Evolutionary conservation across 75 land plant genomes (phyloP), one percentile per base, ranked within the genome.

Genomic region (Picea sitchensis): DNA sequence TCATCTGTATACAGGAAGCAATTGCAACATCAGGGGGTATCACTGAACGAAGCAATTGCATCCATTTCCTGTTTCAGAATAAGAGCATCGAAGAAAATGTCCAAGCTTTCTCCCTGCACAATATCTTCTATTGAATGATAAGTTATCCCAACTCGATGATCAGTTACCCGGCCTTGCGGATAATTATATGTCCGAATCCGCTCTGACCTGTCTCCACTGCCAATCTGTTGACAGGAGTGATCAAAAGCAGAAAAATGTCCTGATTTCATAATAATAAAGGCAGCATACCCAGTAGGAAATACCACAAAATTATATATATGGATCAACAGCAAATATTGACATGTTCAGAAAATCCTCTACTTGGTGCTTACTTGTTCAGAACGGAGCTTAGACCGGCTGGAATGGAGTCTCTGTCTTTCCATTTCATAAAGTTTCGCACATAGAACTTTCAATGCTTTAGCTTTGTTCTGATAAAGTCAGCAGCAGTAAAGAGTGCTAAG

Each of bases 121-220:
- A 96, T 79, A 73, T 90, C 87, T 41, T 88, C 82, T 78, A 95
- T 85, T 6, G 95, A 90, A 84, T 96, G 93, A 71, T 83, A 80
- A 18, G 98, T 96, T 78, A 96, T 91, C 36, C 95, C 90, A 72
- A 95, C 88, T 18, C 99, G 89, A 69, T 96, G 99, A 87, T 96
- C 99, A 17, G 99, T 96, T 14, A 95, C 99, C 65, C 98, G 87
- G 14, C 99, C 99, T 68, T 96, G 99, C 14, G 99, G 98, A 72
- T 88, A 95, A 76, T 96, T 96, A 81, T 96, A 96, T 7, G 99
- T 96, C 7, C 98, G 93, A 41, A 96, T 95, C 30, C 98, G 92
- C 65, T 96, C 99, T 47, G 98, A 96, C 73, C 99, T 93, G 79
- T 96, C 98, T 23, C 99, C 98, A 79, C 94, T 95, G 30, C 98